Base-by-base conservation (phyloP, 2,329 filamentous ascomycete species). In the Rutstroemia sp. region DNA sequence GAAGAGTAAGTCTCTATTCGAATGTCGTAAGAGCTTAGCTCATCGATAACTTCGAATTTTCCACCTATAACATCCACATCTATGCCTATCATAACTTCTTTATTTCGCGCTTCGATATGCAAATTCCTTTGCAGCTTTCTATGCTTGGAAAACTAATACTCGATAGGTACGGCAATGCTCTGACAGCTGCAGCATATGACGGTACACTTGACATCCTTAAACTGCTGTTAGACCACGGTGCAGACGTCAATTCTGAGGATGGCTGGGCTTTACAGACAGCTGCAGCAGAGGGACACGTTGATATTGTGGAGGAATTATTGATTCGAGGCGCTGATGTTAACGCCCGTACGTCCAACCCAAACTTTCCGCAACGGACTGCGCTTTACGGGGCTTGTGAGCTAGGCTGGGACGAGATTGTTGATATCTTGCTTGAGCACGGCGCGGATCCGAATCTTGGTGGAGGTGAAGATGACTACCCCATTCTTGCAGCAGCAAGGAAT, bases 211-310 rank as follows among this genome's bases (percentile, higher is more conserved):
- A 47, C 14, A 17, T 27, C 25, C n/a, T 47, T 7, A 47, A 23
- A 16, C 9, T 47, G 7, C 45, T 47, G 10, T 47, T 47, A 16
- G 21, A 47, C 16, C 7, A 47, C 14, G 45, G 45, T 47, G 45
- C 45, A 14, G 14, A 23, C 14, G 45, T 47, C 14, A 47, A 47
- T 42, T 42, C 16, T 3, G 16, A 42, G 2, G 39, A 42, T 42
- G 39, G 39, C 39, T 42, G 39, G 39, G 39, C 48, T 27, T 34
- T 56, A 50, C 53, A 56, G 34, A 44, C 21, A 19, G 53, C 53
- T 42, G 45, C 53, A 12, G 38, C 10, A 12, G 41, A 41, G n/a
- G 53, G 53, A 14, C 47, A 41, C 7, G n/a, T 56, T 38, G 44
- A 56, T 14, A 45, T 56, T 16, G 45, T 49, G 16, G 38, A 50